Conservation (phyloP, 2,329 filamentous ascomycete genomes). For the Samsoniella hepiali region DNA sequence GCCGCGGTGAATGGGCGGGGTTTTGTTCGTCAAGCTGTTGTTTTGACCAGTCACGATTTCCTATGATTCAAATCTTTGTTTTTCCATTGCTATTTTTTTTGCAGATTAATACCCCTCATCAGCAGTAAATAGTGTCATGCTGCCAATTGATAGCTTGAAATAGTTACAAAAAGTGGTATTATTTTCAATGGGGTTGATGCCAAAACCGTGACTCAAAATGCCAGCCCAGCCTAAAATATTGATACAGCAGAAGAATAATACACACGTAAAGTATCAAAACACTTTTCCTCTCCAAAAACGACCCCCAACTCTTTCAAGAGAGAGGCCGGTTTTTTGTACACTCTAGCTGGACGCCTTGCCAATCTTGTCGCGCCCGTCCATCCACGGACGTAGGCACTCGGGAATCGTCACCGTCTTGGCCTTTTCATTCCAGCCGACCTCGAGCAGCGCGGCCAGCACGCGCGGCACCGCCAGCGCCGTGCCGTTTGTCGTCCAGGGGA, state of each 20-base stretch:
- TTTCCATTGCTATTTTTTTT: background rate
- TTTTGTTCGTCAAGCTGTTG: background rate
- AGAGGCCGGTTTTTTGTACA: background rate
- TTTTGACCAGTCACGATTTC: background rate
- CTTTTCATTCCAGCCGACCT: conserved; percentile 82
- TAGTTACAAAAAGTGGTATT: conserved; percentile 8
- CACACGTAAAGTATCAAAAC: background rate
- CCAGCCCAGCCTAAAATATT: conserved; percentile 1
- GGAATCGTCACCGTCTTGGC: conserved; percentile 69
- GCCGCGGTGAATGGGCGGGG: conserved; percentile 18
- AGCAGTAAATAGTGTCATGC: background rate
- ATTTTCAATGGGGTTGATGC: background rate
- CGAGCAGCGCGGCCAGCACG: conserved; percentile 82
- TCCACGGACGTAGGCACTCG: conserved; percentile 75
- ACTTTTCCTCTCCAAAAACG: background rate
- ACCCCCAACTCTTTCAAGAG: background rate
- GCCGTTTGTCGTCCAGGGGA: conserved; percentile 89
- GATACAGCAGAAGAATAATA: conserved; percentile 2
- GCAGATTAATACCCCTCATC: background rate
- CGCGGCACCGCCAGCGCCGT: conserved; percentile 90
- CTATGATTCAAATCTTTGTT: background rate
- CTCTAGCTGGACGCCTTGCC: conserved; percentile 28
- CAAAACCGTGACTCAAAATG: background rate
- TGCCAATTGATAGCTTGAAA: background rate
- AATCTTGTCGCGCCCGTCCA: conserved; percentile 72